Percentiles rank a stretch among this genome's conserved stretches.
Evolutionary conservation across 495 filamentous ascomycete species (phyloP).

Genomic region (Annulohypoxylon moriforme): DNA sequence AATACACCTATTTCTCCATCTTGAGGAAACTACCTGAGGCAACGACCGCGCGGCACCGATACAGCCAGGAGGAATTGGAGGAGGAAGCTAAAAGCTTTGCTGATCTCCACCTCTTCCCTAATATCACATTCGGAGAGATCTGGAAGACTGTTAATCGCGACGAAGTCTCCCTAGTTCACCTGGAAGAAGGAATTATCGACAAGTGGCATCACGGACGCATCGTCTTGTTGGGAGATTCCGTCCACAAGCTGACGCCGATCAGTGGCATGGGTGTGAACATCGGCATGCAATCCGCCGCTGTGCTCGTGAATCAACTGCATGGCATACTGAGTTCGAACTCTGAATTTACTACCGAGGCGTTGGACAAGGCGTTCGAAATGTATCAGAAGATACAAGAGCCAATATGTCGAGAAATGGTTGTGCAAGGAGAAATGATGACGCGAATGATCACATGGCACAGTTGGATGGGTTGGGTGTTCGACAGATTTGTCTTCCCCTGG

Average conservation of each 20-base stretch:
- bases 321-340: neutral
- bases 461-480: conserved; percentile 14
- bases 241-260: conserved; percentile 58
- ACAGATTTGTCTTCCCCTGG: conserved; percentile 1
- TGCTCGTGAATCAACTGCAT: conserved; percentile 54
- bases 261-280: conserved; percentile 45
- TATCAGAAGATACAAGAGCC: conserved; percentile 20
- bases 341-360: neutral
- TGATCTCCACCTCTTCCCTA: neutral
- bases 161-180: neutral
- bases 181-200: conserved; percentile 57
- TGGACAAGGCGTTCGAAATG: conserved; percentile 21
- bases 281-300: conserved; percentile 53
- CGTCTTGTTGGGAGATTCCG: conserved; percentile 64
- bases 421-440: neutral
- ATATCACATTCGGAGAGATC: neutral
- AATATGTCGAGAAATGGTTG: neutral
- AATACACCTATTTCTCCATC: neutral
- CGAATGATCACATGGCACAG: conserved; percentile 26
- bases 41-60: neutral
- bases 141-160: neutral
- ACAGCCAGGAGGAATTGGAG: neutral
- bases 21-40: neutral
- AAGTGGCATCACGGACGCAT: conserved; percentile 60
- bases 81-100: neutral